Percentiles rank a stretch among this genome's conserved stretches.
Evolutionary conservation across 1,284 basidiomycete genomes (phyloP).

Genomic region (Irpex sp.): DNA sequence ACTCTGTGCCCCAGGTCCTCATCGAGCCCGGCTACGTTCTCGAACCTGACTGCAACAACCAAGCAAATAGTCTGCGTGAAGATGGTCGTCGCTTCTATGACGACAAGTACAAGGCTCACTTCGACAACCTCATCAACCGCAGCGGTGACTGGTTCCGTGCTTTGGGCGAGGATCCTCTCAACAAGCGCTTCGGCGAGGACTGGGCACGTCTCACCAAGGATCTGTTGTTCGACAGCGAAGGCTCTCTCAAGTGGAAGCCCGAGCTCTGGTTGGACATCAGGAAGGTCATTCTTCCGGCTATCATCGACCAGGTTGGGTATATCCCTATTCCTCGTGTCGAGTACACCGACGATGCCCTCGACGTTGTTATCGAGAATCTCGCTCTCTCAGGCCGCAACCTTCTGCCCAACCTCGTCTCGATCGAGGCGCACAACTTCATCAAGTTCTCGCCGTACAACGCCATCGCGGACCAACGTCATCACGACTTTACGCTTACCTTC

Average conservation of each 20-base stretch:
- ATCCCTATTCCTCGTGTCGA: constrained; percentile 91
- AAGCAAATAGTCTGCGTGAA: constrained; percentile 63
- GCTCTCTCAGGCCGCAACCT: constrained; percentile 83
- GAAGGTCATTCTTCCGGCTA: constrained; percentile 74
- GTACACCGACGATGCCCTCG: constrained; percentile 84
- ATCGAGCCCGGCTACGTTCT: constrained; percentile 89
- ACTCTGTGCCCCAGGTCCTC: constrained; percentile 43
- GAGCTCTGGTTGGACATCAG: constrained; percentile 86
- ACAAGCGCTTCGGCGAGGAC: constrained; percentile 78
- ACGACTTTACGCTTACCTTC: constrained; percentile 71
- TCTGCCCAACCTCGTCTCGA: constrained; percentile 75
- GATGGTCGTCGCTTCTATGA: constrained; percentile 77
- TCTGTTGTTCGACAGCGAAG: constrained; percentile 45
- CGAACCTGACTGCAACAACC: constrained; percentile 67
- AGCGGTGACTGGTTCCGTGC: constrained; percentile 77
- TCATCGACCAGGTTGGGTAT: constrained; percentile 80
- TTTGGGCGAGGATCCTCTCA: constrained; percentile 83
- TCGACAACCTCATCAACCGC: constrained; percentile 76
- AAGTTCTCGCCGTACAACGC: constrained; percentile 73
- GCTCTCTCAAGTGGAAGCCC: constrained; percentile 87
- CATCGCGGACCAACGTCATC: constrained; percentile 57
- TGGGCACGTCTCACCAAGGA: constrained; percentile 83
- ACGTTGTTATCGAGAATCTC: constrained; percentile 92
- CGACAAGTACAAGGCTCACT: constrained; percentile 82
- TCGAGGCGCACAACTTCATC: constrained; percentile 84